Conservation (phyloP, 257 asterid species). For the Penstemon eatonii region DNA sequence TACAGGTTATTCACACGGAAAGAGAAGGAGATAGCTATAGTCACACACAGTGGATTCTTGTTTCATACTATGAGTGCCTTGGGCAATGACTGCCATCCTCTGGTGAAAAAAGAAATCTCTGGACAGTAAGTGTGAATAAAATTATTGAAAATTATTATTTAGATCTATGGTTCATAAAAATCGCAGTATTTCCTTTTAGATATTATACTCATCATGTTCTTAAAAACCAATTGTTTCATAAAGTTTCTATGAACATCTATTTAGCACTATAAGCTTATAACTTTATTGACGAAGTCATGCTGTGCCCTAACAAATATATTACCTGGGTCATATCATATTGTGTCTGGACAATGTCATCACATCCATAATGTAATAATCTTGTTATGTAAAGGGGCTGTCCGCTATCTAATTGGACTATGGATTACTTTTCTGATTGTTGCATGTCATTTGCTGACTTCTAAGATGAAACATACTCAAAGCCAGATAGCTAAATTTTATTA, state of each 20-base stretch:
- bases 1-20: constrained; percentile 72
- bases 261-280: no score
- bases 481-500: no score
- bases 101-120: constrained; percentile 66
- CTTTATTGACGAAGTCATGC: no score
- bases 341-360: no score
- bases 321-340: no score
- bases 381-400: no score
- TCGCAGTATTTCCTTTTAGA: neutral
- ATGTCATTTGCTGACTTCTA: no score
- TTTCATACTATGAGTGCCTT: constrained; percentile 65
- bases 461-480: no score
- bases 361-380: no score
- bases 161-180: neutral
- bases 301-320: no score
- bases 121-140: constrained; percentile 55
- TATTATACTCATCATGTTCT: neutral
- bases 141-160: neutral
- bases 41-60: constrained; percentile 91
- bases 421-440: no score
- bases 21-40: constrained; percentile 90
- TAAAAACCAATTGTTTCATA: neutral
- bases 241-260: neutral
- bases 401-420: no score
- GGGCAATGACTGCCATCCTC: constrained; percentile 71